Evolutionary conservation across 495 filamentous ascomycete species (phyloP).

Genomic region (Aspergillus homomorphus): DNA sequence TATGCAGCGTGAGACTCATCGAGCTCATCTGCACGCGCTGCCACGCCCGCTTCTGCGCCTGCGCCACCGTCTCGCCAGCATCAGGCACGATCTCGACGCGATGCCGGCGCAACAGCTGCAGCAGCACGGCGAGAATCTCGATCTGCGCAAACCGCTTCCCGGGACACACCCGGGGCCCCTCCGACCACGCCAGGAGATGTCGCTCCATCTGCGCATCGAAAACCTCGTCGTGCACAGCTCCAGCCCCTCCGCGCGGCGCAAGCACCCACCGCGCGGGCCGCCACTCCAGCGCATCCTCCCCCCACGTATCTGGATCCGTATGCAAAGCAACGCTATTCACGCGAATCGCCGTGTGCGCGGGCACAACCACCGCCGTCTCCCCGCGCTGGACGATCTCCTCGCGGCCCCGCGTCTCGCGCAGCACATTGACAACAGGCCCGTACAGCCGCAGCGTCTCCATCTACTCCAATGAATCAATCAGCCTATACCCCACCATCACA

Average conservation of each 20-base stretch:
- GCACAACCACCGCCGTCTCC: not conserved
- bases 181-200: constrained; percentile 6
- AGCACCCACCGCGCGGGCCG: constrained; percentile 11
- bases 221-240: not conserved
- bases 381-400: not conserved
- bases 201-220: not conserved
- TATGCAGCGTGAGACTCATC: constrained; percentile 8
- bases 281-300: constrained; percentile 6
- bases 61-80: not conserved
- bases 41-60: not conserved
- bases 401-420: not conserved
- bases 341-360: not conserved
- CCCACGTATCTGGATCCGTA: constrained; percentile 5
- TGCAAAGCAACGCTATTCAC: constrained; percentile 10
- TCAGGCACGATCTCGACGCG: constrained; percentile 4
- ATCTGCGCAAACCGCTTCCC: constrained; percentile 13
- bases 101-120: constrained; percentile 4
- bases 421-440: constrained; percentile 8
- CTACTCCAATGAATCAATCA: not conserved
- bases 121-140: constrained; percentile 9
- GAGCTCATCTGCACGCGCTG: not conserved
- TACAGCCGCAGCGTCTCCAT: constrained; percentile 15
- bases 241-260: too few relatives aligned
- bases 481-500: not conserved
- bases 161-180: constrained; percentile 10